phyloP scores from a whole-genome alignment of 2,329 filamentous ascomycete species.

The Pseudogymnoascus sp. region DNA sequence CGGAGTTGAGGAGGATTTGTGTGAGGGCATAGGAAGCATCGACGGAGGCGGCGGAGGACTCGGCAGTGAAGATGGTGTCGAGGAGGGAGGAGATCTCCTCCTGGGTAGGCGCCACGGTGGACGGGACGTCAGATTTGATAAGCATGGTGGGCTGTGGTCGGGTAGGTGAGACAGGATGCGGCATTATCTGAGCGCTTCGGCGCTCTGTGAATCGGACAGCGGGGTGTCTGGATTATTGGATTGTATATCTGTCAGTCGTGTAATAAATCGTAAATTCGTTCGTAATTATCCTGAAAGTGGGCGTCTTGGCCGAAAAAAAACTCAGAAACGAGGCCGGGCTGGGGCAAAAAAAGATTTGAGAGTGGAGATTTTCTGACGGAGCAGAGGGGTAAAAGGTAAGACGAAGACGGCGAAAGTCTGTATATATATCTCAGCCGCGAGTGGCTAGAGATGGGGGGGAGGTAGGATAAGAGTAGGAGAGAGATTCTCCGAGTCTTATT shows the following conservation, averaged over 20 bases:
- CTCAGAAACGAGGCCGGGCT: not conserved
- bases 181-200: constrained; percentile 33
- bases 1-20: constrained; percentile 54
- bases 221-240: not conserved
- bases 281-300: constrained; percentile 6
- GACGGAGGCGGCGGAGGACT: constrained; percentile 46
- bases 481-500: constrained; percentile 4
- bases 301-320: not conserved
- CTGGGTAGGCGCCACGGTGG: constrained; percentile 45
- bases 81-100: constrained; percentile 59
- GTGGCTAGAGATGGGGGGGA: constrained; percentile 27
- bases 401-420: not conserved
- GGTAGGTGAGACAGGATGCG: constrained; percentile 35
- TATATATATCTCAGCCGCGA: constrained; percentile 24
- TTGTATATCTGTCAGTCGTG: not conserved
- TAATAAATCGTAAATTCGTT: constrained; percentile 6
- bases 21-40: constrained; percentile 58
- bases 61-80: constrained; percentile 53
- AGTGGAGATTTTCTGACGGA: constrained; percentile 5
- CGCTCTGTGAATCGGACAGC: not conserved
- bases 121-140: constrained; percentile 33
- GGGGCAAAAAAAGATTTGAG: constrained; percentile 7
- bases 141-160: constrained; percentile 37
- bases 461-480: constrained; percentile 9
- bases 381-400: not conserved